phyloP scores from a whole-genome alignment of 1,139 yeast genomes.

The Zygoascus hellenicus region DNA sequence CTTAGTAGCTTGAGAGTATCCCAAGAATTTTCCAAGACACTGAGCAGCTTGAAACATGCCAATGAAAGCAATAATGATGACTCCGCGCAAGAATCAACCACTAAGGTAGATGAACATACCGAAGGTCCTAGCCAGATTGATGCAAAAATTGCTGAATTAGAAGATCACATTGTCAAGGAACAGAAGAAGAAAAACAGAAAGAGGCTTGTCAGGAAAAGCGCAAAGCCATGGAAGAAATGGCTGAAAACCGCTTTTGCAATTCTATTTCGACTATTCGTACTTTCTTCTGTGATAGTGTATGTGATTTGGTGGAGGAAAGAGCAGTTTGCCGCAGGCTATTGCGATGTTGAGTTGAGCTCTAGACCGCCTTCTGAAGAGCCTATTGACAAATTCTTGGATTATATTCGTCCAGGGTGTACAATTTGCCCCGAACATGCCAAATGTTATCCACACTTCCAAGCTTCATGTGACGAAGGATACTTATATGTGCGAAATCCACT shows the following conservation, averaged over 20 bases:
- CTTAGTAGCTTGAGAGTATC: conserved; percentile 23
- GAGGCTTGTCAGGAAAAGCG: conserved; percentile 7
- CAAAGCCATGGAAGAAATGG: background rate
- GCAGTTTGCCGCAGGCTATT: conserved; percentile 32
- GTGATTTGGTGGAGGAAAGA: conserved; percentile 32
- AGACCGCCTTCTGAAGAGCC: conserved; percentile 14
- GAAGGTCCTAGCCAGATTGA: background rate
- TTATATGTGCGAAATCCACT: conserved; percentile 51
- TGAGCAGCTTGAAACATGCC: conserved; percentile 4
- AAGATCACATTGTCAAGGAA: conserved; percentile 10
- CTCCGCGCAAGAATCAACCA: conserved; percentile 3
- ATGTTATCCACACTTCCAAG: conserved; percentile 54
- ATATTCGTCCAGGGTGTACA: conserved; percentile 57
- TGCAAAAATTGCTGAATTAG: conserved; percentile 2
- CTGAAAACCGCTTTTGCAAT: background rate
- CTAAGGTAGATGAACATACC: background rate
- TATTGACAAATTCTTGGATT: conserved; percentile 20
- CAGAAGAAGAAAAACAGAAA: conserved; percentile 12
- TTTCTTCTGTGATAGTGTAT: conserved; percentile 19
- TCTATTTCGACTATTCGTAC: conserved; percentile 9
- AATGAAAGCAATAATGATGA: conserved; percentile 8
- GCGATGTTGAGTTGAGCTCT: conserved; percentile 29
- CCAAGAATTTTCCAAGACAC: conserved; percentile 19
- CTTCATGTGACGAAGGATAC: conserved; percentile 69
- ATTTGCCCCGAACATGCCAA: conserved; percentile 79